phyloP scores from a whole-genome alignment of 352 stramenopile species.

The Phytophthora ohioensis region DNA sequence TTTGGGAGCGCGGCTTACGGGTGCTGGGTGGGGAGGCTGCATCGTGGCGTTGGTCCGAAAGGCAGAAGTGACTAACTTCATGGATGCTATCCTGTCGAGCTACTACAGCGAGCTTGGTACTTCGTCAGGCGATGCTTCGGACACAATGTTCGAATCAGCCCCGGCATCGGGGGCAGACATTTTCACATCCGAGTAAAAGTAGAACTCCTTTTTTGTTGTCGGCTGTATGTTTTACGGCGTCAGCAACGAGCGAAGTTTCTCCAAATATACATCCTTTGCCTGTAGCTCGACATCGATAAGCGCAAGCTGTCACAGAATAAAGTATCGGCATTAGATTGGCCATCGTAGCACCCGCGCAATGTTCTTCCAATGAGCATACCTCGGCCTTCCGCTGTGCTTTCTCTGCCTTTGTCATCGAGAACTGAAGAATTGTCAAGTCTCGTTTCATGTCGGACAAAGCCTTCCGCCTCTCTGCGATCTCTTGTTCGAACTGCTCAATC shows the following conservation, averaged over 20 bases:
- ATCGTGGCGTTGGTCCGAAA: conserved; percentile 66
- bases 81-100: conserved; percentile 36
- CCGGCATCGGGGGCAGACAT: conserved; percentile 44
- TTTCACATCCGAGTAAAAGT: conserved; percentile 18
- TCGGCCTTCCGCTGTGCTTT: conserved; percentile 62
- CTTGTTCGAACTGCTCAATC: conserved; percentile 63
- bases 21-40: conserved; percentile 88
- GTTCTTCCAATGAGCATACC: conserved; percentile 36
- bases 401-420: conserved; percentile 56
- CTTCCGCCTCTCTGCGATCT: conserved; percentile 57
- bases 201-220: neutral
- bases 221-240: conserved; percentile 14
- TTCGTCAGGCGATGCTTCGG: conserved; percentile 11
- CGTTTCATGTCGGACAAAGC: conserved; percentile 42
- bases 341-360: neutral
- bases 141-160: conserved; percentile 48
- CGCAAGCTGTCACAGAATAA: conserved; percentile 48
- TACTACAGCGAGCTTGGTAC: conserved; percentile 47
- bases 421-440: conserved; percentile 61
- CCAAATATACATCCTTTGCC: conserved; percentile 73
- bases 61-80: conserved; percentile 45
- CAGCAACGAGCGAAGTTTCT: conserved; percentile 59
- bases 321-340: conserved; percentile 5
- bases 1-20: conserved; percentile 76
- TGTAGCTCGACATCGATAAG: conserved; percentile 76